Evolutionary conservation across 2,329 filamentous ascomycete species (phyloP), one percentile per base, ranked within the genome.

Genomic region (Clarireedia paspali): DNA sequence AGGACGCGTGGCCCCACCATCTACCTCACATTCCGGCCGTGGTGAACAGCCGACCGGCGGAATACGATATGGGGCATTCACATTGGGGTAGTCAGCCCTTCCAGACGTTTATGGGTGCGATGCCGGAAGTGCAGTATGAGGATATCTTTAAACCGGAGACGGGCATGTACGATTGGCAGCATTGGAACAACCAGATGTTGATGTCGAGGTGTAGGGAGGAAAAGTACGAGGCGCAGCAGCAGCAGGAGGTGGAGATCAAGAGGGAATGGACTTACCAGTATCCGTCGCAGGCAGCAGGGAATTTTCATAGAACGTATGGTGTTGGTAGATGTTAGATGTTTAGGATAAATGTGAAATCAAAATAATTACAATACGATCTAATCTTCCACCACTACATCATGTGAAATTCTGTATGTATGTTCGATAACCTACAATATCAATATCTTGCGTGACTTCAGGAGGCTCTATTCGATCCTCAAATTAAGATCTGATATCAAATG

Each of bases 81-180:
- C 58, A 57, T n/a, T 68, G 66, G 66, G 62, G 63, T 2, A 54
- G 44, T 12, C 63, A 66, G 46, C 63, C 65, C 2, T 69, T 68
- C 55, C 65, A 68, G 54, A 66, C 66, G 7, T 67, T 67, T 49
- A 68, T 68, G 66, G 67, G 66, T 6, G 61, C 66, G 10, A 64
- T 66, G 59, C 59, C 62, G 7, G 65, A 68, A 44, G 50, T 40
- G 10, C 27, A 64, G 4, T 68, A 67, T 42, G 67, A 68, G 27
- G 67, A 69, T 53, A 64, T 68, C 14, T 68, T 68, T 51, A 68
- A 66, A 50, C 61, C 63, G 6, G 64, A 67, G 39, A 58, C 59
- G 4, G 62, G 63, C 2, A 47, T 64, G 47, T 68, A 66, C 47
- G 65, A 66, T 46, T 68, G 67, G 67, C 66, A 67, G 36, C 58